Percentiles rank a stretch among this genome's conserved stretches.
phyloP scores from a whole-genome alignment of 129 eudicot species.

The Apium graveolens region DNA sequence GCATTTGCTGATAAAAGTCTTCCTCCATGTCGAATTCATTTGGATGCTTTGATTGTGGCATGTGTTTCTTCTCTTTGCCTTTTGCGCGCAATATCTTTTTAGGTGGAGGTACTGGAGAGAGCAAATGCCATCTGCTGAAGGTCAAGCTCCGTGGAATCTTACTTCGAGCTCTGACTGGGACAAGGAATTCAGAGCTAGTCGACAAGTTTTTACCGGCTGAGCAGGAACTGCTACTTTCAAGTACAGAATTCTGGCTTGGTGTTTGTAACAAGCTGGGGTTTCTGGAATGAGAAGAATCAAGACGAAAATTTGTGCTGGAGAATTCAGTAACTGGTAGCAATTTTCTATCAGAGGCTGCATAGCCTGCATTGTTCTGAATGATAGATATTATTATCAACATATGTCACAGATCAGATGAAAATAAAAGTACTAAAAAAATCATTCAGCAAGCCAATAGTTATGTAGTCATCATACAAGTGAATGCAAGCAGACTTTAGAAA shows the following conservation, averaged over 20 bases:
- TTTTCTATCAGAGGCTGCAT: slow-evolving; percentile 21
- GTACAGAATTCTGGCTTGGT: slow-evolving; percentile 66
- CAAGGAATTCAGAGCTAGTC: slow-evolving; percentile 19
- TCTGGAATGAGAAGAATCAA: slow-evolving; percentile 5
- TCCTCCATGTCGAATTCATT: slow-evolving; percentile 8
- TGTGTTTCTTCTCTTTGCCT: slow-evolving; percentile 21
- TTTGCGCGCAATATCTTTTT: slow-evolving; percentile 18
- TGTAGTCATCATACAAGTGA: background rate
- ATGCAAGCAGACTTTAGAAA: background rate
- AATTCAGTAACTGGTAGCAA: slow-evolving; percentile 23
- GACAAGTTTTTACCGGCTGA: slow-evolving; percentile 38
- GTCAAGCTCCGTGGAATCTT: slow-evolving; percentile 45
- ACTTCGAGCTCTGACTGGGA: slow-evolving; percentile 49
- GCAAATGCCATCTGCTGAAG: slow-evolving; percentile 38
- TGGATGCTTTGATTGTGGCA: slow-evolving; percentile 16
- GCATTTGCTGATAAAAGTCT: background rate
- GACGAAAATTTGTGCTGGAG: slow-evolving; percentile 9
- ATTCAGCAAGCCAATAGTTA: too few species aligned
- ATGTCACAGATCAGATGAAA: background rate
- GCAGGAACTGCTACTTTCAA: slow-evolving; percentile 57
- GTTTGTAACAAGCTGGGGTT: slow-evolving; percentile 30
- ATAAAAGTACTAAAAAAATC: background rate
- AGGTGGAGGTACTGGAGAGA: slow-evolving; percentile 24
- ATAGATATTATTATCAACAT: slow-evolving; percentile 10
- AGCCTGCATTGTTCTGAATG: slow-evolving; percentile 8